Evolutionary conservation across 2,329 filamentous ascomycete species (phyloP), one percentile per base, ranked within the genome.

Genomic region (Didymella exigua): DNA sequence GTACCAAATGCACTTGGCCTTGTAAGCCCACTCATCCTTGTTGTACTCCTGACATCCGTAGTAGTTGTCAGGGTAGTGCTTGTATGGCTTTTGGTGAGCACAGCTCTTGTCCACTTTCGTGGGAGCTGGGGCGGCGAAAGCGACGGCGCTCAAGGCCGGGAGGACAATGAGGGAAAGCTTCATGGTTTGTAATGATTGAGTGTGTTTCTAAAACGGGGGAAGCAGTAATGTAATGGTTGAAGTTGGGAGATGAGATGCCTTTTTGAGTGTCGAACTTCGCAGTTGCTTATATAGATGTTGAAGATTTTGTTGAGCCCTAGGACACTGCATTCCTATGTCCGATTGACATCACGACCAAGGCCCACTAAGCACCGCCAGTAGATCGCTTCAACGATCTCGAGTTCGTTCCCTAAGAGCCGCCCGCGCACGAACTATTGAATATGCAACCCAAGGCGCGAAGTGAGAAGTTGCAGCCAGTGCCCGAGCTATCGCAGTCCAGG

Each of bases 21-120:
- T 48, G 30, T 54, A 54, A 10, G 42, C 27, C 14, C 29, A 11
- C n/a, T 54, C 50, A 30, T 48, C 50, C n/a, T 21, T 29, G 13
- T 54, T 54, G 43, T 48, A 42, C 9, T 44, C 44, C 18, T 38
- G 9, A 14, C 50, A 54, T 10, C 50, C 50, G 31, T 54, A 24
- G 9, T 26, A 48, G 44, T 48, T 31, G 11, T 48, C 31, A 24
- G 43, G 29, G 18, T 54, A 48, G 19, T 54, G 43, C 5, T 29
- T 31, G 13, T 31, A 36, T 9, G 50, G 50, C 37, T 48, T 54
- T 16, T 54, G 18, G 43, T 37, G 5, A 23, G n/a, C 26, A 31
- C 50, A 54, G 31, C 31, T 31, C 26, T 54, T 54, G 30, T 47
- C 31, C 23, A 13, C 21, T 16, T 23, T 11, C 5, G 49, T 48